A percentile compares a stretch with the other conserved stretches of the same genome.
phyloP scores from a whole-genome alignment of 768 basidiomycete species.

The Tricholoma bakamatsutake region DNA sequence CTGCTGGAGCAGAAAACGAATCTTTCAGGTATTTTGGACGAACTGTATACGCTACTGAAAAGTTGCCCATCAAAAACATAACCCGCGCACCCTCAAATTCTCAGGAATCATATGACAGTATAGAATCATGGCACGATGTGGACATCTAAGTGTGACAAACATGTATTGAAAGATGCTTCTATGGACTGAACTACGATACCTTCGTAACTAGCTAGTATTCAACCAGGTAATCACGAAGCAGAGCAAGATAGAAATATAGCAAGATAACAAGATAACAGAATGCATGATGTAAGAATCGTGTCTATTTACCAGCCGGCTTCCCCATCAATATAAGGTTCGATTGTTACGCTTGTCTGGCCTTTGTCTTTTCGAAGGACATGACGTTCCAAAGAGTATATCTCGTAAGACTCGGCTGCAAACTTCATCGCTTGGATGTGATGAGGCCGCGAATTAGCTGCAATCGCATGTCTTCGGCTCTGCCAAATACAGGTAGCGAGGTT shows the following conservation, averaged over 20 bases:
- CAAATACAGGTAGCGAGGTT: constrained; percentile 97
- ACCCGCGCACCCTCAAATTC: constrained; percentile 5
- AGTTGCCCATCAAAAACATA: constrained; percentile 1
- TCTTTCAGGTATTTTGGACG: not conserved
- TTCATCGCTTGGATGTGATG: constrained; percentile 81
- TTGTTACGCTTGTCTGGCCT: constrained; percentile 50
- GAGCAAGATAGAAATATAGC: constrained; percentile 2
- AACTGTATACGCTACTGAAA: not conserved
- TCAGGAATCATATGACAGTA: constrained; percentile 30
- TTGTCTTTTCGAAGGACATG: constrained; percentile 61
- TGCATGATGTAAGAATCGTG: not conserved
- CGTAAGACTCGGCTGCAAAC: constrained; percentile 72
- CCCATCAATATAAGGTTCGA: constrained; percentile 55
- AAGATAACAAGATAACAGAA: not conserved
- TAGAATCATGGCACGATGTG: constrained; percentile 31
- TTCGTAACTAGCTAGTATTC: not conserved
- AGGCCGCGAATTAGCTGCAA: constrained; percentile 73
- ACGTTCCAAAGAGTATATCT: constrained; percentile 73
- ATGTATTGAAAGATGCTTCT: not conserved
- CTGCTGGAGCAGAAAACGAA: not conserved
- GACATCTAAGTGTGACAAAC: not conserved
- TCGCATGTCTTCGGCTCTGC: constrained; percentile 82
- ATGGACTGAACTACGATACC: not conserved
- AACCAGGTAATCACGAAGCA: not conserved
- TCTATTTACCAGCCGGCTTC: constrained; percentile 64